Percentiles rank a stretch among this genome's conserved stretches.
phyloP scores from a whole-genome alignment of 345 rosid species.

The Firmiana major region DNA sequence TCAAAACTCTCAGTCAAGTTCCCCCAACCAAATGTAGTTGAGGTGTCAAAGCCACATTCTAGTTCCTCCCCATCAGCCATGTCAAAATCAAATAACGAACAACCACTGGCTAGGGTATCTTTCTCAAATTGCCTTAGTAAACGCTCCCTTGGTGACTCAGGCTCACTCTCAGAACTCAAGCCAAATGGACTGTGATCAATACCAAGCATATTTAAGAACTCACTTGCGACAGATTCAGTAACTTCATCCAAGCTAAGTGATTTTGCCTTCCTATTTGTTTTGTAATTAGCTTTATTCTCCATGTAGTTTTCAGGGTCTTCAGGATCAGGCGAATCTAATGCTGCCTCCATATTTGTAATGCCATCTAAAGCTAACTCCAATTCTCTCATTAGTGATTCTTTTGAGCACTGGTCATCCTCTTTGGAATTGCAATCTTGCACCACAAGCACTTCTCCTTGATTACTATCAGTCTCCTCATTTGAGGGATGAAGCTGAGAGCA shows the following conservation, averaged over 20 bases:
- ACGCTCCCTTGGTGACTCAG: conserved; percentile 94
- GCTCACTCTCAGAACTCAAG: conserved; percentile 71
- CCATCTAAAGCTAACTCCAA: conserved; percentile 65
- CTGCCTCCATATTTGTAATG: conserved; percentile 58
- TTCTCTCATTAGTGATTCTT: conserved; percentile 69
- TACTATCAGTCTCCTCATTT: conserved; percentile 20
- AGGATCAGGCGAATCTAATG: conserved; percentile 46
- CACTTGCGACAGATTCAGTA: conserved; percentile 65
- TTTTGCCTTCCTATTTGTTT: conserved; percentile 32
- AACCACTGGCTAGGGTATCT: conserved; percentile 62
- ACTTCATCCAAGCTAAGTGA: conserved; percentile 50
- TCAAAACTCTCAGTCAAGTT: conserved; percentile 46
- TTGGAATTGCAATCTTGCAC: conserved; percentile 23
- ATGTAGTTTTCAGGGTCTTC: conserved; percentile 40
- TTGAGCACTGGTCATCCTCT: conserved; percentile 42
- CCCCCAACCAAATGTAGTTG: conserved; percentile 32
- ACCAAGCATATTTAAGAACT: conserved; percentile 81
- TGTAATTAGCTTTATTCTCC: conserved; percentile 27
- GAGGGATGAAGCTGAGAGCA: conserved; percentile 26
- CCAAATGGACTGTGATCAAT: conserved; percentile 71
- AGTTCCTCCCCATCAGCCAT: conserved; percentile 36
- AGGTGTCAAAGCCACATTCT: conserved; percentile 35
- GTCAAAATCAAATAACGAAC: conserved; percentile 59
- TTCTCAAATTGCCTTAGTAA: conserved; percentile 83
- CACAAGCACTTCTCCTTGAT: conserved; percentile 20